Evolutionary conservation across 345 rosid genomes (phyloP), one percentile per base, ranked within the genome.

Genomic region (Ceriops zippeliana): DNA sequence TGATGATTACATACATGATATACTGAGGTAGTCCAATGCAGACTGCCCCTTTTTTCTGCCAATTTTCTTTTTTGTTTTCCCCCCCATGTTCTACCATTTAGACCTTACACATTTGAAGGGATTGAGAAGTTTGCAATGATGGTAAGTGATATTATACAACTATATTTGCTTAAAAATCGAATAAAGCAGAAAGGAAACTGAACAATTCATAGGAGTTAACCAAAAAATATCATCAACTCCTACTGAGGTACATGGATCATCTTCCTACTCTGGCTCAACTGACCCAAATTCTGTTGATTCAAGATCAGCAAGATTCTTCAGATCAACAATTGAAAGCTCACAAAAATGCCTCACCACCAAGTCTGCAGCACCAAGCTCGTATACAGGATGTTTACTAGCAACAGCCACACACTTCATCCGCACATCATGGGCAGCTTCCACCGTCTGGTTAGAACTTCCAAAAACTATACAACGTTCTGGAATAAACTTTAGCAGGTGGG

Each of bases 391-490:
- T 78, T 86, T 91, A 82, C 96, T 91, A 52, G 97, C 96, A 46
- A 95, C 93, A 60, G 96, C 97, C 61, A 95, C 99, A 46, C 97
- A 95, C 83, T 95, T 95, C 99, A 95, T 95, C 81, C 70, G 73
- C 57, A 85, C 96, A 66, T 95, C 99, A 46, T 86, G 97, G 30
- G 97, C 99, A 8, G 99, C 99, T 80, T 95, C 99, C 19, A 91
- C 87, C 0, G 97, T 87, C 78, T 83, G 92, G 63, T 91, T 95
- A 0, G 99, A 90, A 84, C 88, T 95, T 61, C 97, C 97, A 61
- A 91, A 91, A 63, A 95, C 97, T 21, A 95, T 95, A 86, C 99
- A 95, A 9, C 99, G 87, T 66, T 95, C 97, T 0, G 99, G 93
- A 72, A 90, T 89, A 59, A 91, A 87, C 30, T 90, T 81, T 51